Evolutionary conservation across 352 stramenopile genomes (phyloP).

Genomic region (Globisporangium spinosum): DNA sequence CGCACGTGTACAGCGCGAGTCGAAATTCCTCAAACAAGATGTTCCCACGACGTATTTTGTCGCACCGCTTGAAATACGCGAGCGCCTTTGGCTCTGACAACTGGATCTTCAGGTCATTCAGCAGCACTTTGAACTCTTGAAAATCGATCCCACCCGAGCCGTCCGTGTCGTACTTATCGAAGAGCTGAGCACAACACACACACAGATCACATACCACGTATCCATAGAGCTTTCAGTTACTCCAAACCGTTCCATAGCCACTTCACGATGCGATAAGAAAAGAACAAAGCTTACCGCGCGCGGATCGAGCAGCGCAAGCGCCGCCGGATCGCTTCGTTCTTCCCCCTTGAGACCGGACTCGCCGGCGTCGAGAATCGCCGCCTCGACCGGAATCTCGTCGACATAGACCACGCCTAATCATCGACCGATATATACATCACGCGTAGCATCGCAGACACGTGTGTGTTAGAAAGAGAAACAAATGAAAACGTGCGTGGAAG

Average conservation of each 20-base stretch:
- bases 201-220: too few species aligned
- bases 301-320: slow-evolving; percentile 47
- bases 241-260: too few species aligned
- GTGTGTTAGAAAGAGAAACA: not conserved
- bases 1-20: slow-evolving; percentile 72
- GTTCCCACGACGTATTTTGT: slow-evolving; percentile 48
- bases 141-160: slow-evolving; percentile 74
- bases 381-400: slow-evolving; percentile 71
- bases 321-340: slow-evolving; percentile 36
- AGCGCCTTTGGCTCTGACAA: slow-evolving; percentile 66
- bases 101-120: slow-evolving; percentile 52
- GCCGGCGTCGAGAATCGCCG: slow-evolving; percentile 44
- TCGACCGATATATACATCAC: not conserved
- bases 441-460: not conserved
- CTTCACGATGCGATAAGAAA: not conserved
- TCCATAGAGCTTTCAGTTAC: too few species aligned
- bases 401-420: slow-evolving; percentile 60
- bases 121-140: slow-evolving; percentile 71
- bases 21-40: slow-evolving; percentile 85
- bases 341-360: slow-evolving; percentile 37
- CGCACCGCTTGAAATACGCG: slow-evolving; percentile 78
- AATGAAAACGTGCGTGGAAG: not conserved
- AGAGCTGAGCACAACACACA: slow-evolving; percentile 39
- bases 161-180: slow-evolving; percentile 80
- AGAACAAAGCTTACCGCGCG: slow-evolving; percentile 28